A percentile compares a stretch with the other conserved stretches of the same genome.
These are phyloP conservation scores for Spathaspora hagerdaliae DNA, from an alignment of 805 yeast species.

Conservation along the genomic window DNA sequence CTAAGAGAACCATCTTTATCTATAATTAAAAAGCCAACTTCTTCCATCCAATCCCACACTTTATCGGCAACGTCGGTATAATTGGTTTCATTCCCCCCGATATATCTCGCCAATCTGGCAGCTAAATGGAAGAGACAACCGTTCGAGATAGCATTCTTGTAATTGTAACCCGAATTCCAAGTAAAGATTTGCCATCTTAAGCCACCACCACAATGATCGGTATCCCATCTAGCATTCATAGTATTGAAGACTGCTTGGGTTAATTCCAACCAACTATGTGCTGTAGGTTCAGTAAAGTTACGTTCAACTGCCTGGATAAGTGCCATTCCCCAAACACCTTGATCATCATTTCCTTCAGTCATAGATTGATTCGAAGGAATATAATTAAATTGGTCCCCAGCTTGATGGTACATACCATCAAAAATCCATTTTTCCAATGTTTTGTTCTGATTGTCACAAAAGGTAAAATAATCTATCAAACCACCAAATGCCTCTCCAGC, in stretches of 20 bases:
- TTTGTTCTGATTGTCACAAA: conserved; percentile 32
- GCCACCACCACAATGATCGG: conserved; percentile 74
- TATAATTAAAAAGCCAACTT: conserved; percentile 22
- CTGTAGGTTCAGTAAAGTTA: conserved; percentile 47
- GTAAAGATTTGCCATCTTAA: conserved; percentile 93
- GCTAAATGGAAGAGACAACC: conserved; percentile 86
- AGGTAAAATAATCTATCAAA: conserved; percentile 35
- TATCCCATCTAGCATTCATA: conserved; percentile 89
- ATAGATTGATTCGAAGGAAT: conserved; percentile 45
- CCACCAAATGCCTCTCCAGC: conserved; percentile 52
- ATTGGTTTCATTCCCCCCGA: conserved; percentile 53
- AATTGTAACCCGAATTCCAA: conserved; percentile 93
- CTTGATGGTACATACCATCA: conserved; percentile 41
- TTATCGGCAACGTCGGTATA: conserved; percentile 72
- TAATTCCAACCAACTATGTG: conserved; percentile 75
- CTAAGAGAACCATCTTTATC: conserved; percentile 18
- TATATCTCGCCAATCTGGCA: conserved; percentile 78
- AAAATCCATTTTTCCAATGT: conserved; percentile 25
- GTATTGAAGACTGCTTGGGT: conserved; percentile 90
- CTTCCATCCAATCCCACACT: conserved; percentile 78
- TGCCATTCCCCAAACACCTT: conserved; percentile 50
- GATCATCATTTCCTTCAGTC: conserved; percentile 50
- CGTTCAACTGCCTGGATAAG: conserved; percentile 45
- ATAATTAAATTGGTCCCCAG: conserved; percentile 38
- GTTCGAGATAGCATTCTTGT: conserved; percentile 88